These are phyloP conservation scores for Termitomyces sp. DNA, from an alignment of 768 basidiomycete genomes.

Conservation along the genomic window DNA sequence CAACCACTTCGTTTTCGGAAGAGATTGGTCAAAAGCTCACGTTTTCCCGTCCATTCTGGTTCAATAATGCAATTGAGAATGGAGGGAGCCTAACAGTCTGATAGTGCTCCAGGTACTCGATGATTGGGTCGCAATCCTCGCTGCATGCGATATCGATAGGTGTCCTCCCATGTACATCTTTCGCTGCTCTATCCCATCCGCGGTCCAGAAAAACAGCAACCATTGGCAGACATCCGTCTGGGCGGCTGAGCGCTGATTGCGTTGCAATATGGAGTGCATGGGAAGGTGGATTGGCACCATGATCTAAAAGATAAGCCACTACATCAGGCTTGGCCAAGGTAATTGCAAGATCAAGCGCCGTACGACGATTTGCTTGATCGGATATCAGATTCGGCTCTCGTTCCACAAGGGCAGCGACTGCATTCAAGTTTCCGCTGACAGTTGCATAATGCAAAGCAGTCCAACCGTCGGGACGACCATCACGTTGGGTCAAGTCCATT, in stretches of 20 bases:
- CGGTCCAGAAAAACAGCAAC: neutral
- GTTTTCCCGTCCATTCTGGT: neutral
- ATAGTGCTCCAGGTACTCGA: neutral
- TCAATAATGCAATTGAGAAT: neutral
- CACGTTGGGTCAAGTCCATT: neutral
- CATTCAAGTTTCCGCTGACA: neutral
- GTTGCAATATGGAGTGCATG: neutral
- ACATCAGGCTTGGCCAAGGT: neutral
- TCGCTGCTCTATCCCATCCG: neutral
- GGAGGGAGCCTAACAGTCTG: neutral
- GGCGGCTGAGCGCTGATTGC: neutral
- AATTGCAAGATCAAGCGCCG: neutral
- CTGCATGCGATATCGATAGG: neutral
- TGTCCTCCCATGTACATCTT: neutral
- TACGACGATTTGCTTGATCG: neutral
- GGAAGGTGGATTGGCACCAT: neutral
- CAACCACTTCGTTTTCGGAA: neutral
- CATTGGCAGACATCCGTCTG: neutral
- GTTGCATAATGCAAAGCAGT: neutral
- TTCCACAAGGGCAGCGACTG: neutral
- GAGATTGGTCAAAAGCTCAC: neutral
- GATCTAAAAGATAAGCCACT: neutral
- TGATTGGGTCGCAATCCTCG: neutral
- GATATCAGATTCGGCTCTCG: neutral
- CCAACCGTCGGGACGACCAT: neutral